Percentiles rank a stretch among this genome's conserved stretches.
Conservation (phyloP, 1,284 basidiomycete genomes). For the Melampsora americana region DNA sequence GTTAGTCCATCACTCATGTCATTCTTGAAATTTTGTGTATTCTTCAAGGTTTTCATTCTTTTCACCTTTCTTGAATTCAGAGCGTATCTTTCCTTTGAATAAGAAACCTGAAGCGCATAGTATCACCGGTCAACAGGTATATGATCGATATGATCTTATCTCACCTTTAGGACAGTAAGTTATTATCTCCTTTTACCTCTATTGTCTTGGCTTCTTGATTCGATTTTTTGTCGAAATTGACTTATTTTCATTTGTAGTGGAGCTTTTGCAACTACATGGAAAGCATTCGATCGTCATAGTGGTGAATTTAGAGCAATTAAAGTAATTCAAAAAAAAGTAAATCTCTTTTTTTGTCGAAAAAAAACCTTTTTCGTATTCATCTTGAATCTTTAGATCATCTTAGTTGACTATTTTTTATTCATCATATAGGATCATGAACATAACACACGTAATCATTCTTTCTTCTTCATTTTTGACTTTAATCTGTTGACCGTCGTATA, state of each 20-base stretch:
- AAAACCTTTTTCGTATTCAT: neutral
- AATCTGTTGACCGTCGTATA: neutral
- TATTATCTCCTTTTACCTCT: neutral
- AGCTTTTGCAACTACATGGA: conserved; percentile 8
- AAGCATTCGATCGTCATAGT: neutral
- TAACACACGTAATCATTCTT: neutral
- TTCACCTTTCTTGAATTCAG: neutral
- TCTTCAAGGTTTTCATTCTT: neutral
- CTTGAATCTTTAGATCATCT: neutral
- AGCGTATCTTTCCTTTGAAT: neutral
- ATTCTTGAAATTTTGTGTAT: neutral
- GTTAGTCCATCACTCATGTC: neutral
- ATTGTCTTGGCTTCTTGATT: neutral
- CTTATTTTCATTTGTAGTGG: neutral
- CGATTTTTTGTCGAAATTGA: neutral
- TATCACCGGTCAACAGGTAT: neutral
- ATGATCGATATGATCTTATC: neutral
- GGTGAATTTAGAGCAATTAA: conserved; percentile 12
- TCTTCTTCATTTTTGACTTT: neutral
- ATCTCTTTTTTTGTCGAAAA: neutral
- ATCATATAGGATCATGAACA: neutral
- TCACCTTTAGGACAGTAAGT: neutral
- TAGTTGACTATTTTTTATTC: neutral
- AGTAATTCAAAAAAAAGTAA: neutral
- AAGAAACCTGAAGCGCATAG: neutral